Conservation (phyloP, 1,139 yeast genomes). For the Kodamaea ohmeri region DNA sequence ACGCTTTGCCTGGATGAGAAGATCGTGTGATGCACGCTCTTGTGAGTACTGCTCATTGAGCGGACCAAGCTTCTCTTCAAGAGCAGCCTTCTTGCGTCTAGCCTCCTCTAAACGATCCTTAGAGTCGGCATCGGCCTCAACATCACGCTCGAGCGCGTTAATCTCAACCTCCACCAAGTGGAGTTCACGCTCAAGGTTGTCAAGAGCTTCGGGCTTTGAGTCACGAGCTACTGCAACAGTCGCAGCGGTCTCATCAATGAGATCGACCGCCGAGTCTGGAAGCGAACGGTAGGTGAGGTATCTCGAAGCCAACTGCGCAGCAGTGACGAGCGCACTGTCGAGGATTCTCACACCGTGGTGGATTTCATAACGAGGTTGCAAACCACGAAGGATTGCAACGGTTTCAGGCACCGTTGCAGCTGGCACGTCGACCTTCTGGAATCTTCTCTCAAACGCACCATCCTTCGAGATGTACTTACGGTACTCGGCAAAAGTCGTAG, state of each 20-base stretch:
- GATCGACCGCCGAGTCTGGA: constrained; percentile 97
- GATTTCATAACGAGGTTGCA: constrained; percentile 93
- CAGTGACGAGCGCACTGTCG: constrained; percentile 91
- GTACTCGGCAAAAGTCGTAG: constrained; percentile 93
- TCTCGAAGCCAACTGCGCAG: constrained; percentile 93
- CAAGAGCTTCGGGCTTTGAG: constrained; percentile 95
- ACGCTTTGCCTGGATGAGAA: constrained; percentile 82
- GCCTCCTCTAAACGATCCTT: constrained; percentile 83
- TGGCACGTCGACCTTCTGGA: constrained; percentile 93
- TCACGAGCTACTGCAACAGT: constrained; percentile 98
- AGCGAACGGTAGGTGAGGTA: constrained; percentile 92
- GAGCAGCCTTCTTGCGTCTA: constrained; percentile 70
- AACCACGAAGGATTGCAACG: constrained; percentile 92
- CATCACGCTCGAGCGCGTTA: constrained; percentile 94
- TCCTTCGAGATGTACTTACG: constrained; percentile 91
- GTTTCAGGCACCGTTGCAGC: constrained; percentile 94
- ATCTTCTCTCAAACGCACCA: constrained; percentile 98
- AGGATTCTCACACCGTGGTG: constrained; percentile 97
- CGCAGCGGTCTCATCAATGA: constrained; percentile 96
- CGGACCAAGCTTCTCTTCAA: constrained; percentile 84
- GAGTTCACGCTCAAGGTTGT: constrained; percentile 86
- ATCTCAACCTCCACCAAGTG: constrained; percentile 92
- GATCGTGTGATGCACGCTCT: constrained; percentile 91
- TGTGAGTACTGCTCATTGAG: constrained; percentile 79
- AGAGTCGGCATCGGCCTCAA: constrained; percentile 82